phyloP scores from a whole-genome alignment of 352 stramenopile genomes.

The Pythium aristosporum region DNA sequence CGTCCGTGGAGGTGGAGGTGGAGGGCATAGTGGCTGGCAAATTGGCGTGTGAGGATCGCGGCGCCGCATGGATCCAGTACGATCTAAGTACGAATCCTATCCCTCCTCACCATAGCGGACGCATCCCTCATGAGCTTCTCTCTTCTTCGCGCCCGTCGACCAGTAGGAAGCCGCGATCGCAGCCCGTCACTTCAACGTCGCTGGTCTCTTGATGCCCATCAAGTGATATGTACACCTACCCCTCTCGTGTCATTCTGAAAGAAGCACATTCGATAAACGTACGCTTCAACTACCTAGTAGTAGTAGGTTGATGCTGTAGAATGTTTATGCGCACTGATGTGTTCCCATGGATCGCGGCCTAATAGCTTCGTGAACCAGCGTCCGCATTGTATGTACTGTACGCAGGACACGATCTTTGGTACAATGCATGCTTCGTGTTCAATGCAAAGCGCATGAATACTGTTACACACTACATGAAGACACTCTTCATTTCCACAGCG shows the following conservation, averaged over 20 bases:
- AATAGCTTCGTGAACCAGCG: no score
- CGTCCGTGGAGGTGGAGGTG: not conserved
- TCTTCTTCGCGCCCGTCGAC: constrained; percentile 9
- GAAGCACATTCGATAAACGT: not conserved
- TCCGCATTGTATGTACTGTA: not conserved
- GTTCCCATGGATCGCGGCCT: no score
- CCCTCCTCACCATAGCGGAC: not conserved
- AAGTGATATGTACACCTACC: not conserved
- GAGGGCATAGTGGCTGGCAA: not conserved
- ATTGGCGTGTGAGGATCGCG: not conserved
- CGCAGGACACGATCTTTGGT: not conserved
- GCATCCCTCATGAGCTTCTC: not conserved
- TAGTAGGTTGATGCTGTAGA: no score
- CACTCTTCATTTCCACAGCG: not conserved
- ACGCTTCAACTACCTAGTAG: no score
- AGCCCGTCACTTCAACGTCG: constrained; percentile 15
- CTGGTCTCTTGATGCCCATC: not conserved
- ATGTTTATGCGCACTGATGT: no score
- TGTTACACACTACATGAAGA: not conserved
- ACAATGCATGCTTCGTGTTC: no score
- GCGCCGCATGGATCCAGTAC: no score
- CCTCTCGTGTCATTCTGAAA: not conserved
- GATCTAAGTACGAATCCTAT: not conserved
- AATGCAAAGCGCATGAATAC: no score
- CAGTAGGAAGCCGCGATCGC: constrained; percentile 6